Conservation (phyloP, 805 yeast genomes). For the Hanseniaspora meyeri region DNA sequence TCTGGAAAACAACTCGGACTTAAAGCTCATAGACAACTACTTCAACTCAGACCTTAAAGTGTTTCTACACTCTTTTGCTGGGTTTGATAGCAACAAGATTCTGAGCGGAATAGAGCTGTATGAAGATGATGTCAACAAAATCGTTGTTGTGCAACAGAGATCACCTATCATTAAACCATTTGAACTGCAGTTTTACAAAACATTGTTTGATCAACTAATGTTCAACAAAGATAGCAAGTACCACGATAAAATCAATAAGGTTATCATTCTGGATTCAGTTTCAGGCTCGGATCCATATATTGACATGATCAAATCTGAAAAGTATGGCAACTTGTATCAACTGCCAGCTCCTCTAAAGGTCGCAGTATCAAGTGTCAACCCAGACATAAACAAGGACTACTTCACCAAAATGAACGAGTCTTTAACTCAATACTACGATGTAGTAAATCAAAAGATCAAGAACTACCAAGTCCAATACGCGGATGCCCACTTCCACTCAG, state of each 20-base stretch:
- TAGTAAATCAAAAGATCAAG: background rate
- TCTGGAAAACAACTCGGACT: slow-evolving; percentile 44
- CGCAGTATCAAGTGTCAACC: background rate
- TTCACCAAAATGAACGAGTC: background rate
- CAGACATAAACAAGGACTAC: background rate
- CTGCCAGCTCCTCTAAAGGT: background rate
- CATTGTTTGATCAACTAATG: slow-evolving; percentile 39
- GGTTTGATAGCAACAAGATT: slow-evolving; percentile 34
- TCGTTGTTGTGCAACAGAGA: slow-evolving; percentile 65
- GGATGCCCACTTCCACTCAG: slow-evolving; percentile 13
- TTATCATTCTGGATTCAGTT: slow-evolving; percentile 57
- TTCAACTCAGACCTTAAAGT: slow-evolving; percentile 35
- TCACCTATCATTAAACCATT: slow-evolving; percentile 70
- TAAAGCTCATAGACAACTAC: slow-evolving; percentile 33
- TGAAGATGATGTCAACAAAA: slow-evolving; percentile 28
- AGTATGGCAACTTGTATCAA: slow-evolving; percentile 8
- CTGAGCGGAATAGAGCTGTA: slow-evolving; percentile 60
- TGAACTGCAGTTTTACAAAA: slow-evolving; percentile 37
- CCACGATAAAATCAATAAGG: slow-evolving; percentile 29
- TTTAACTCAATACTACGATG: background rate
- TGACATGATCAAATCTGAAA: slow-evolving; percentile 17
- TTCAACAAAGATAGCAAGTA: slow-evolving; percentile 15
- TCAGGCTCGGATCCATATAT: slow-evolving; percentile 39
- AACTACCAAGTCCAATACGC: slow-evolving; percentile 13
- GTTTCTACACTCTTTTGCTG: slow-evolving; percentile 65